Evolutionary conservation across 805 yeast species (phyloP).

Genomic region (Zygoascus bituminiphila): DNA sequence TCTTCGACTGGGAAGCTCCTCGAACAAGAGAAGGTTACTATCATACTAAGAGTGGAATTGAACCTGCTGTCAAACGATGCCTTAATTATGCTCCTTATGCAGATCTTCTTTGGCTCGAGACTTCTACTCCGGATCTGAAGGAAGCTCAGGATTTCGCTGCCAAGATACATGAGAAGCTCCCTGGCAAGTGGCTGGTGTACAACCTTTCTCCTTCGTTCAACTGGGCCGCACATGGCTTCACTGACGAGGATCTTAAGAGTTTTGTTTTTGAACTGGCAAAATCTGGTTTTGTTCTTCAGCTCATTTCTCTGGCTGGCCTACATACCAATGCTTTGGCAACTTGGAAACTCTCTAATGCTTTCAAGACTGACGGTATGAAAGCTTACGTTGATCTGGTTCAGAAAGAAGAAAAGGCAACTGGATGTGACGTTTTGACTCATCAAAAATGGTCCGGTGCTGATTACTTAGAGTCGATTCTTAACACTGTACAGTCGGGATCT

Average conservation of each 20-base stretch:
- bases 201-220: constrained; percentile 55
- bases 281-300: constrained; percentile 49
- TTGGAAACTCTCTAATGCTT: constrained; percentile 42
- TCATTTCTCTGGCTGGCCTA: constrained; percentile 53
- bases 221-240: constrained; percentile 51
- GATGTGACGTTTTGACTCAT: constrained; percentile 49
- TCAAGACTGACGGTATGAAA: constrained; percentile 47
- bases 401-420: constrained; percentile 35
- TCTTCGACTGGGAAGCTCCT: constrained; percentile 54
- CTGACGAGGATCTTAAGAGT: constrained; percentile 36
- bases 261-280: constrained; percentile 49
- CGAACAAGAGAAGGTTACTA: constrained; percentile 52
- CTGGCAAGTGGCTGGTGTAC: constrained; percentile 50
- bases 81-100: constrained; percentile 49
- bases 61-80: constrained; percentile 47
- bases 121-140: constrained; percentile 47
- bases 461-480: constrained; percentile 39
- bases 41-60: constrained; percentile 41
- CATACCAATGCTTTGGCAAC: constrained; percentile 46
- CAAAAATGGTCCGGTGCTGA: constrained; percentile 60
- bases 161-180: constrained; percentile 39
- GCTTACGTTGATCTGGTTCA: constrained; percentile 51
- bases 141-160: constrained; percentile 44
- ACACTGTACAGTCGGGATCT: constrained; percentile 37
- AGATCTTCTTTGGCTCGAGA: constrained; percentile 55